Conservation (phyloP, 2,329 filamentous ascomycete species). For the Fusarium lyarnte region DNA sequence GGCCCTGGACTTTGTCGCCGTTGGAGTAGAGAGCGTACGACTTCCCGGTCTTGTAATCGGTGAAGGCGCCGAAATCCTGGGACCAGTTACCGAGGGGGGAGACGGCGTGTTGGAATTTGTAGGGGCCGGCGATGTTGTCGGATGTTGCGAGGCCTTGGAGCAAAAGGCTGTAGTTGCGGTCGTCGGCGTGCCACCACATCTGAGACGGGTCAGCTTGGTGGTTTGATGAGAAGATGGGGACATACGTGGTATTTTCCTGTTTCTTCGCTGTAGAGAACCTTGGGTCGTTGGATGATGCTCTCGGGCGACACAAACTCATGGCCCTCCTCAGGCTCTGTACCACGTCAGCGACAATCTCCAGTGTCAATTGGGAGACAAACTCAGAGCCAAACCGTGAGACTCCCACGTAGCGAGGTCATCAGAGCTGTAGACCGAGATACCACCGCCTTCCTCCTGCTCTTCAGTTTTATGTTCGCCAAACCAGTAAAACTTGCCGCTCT, state of each 20-base stretch:
- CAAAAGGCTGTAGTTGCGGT: conserved; percentile 64
- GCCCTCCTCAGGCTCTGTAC: conserved; percentile 59
- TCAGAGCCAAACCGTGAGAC: conserved; percentile 64
- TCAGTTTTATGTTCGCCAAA: conserved; percentile 71
- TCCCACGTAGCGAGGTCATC: conserved; percentile 69
- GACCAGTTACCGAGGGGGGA: conserved; percentile 70
- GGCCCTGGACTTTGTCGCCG: conserved; percentile 62
- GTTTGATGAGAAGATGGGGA: rapidly evolving
- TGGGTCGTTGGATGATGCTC: conserved; percentile 69
- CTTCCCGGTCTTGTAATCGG: conserved; percentile 65
- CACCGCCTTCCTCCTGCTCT: conserved; percentile 67
- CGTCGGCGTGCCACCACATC: conserved; percentile 71
- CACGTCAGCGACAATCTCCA: rapidly evolving
- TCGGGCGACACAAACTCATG: conserved; percentile 64
- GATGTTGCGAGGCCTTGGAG: conserved; percentile 66
- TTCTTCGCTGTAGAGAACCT: conserved; percentile 66
- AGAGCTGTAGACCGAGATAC: conserved; percentile 69
- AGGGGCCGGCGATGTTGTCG: conserved; percentile 62
- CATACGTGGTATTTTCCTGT: conserved; percentile 65
- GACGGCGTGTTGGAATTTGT: conserved; percentile 63
- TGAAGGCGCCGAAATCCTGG: conserved; percentile 69
- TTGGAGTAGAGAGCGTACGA: conserved; percentile 69
- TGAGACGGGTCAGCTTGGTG: conserved; percentile 36
- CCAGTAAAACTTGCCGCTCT: conserved; percentile 65
- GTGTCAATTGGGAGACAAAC: conserved; percentile 44